Evolutionary conservation across 257 asterid species (phyloP).

Genomic region (Ilex asprella): DNA sequence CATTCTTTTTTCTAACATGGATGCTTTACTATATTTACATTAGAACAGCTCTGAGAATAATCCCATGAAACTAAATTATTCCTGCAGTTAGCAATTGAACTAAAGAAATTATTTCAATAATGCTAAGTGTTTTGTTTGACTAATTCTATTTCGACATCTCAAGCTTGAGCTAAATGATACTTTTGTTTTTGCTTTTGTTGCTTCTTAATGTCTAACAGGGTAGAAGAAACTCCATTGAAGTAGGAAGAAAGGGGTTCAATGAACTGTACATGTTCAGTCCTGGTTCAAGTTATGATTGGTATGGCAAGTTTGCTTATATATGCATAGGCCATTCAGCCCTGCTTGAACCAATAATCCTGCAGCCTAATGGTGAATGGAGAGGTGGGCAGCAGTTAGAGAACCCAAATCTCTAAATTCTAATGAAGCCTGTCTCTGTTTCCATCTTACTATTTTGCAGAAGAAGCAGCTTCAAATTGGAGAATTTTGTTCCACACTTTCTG

Average conservation of each 20-base stretch:
- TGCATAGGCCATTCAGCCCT: constrained; percentile 66
- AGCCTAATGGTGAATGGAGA: constrained; percentile 54
- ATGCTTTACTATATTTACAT: background rate
- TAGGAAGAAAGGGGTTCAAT: constrained; percentile 54
- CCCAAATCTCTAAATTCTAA: constrained; percentile 46
- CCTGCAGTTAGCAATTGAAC: background rate
- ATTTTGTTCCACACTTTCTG: background rate
- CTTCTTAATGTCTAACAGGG: constrained; percentile 36
- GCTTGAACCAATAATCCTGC: constrained; percentile 51
- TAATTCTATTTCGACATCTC: too few species aligned
- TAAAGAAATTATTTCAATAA: too few species aligned
- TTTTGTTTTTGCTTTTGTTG: constrained; percentile 5
- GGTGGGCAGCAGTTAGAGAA: constrained; percentile 56
- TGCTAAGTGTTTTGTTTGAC: background rate
- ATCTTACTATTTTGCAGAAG: too few species aligned
- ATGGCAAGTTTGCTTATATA: constrained; percentile 51
- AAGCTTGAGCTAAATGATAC: background rate
- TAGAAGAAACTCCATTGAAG: constrained; percentile 56
- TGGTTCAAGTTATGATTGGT: constrained; percentile 60
- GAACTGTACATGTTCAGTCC: constrained; percentile 78
- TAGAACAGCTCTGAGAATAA: background rate
- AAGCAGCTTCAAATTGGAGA: background rate
- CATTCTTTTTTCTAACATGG: background rate
- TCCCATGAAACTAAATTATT: background rate
- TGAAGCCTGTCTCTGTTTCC: background rate